Evolutionary conservation across 2,329 filamentous ascomycete species (phyloP).

Genomic region (Fusarium camptoceras): DNA sequence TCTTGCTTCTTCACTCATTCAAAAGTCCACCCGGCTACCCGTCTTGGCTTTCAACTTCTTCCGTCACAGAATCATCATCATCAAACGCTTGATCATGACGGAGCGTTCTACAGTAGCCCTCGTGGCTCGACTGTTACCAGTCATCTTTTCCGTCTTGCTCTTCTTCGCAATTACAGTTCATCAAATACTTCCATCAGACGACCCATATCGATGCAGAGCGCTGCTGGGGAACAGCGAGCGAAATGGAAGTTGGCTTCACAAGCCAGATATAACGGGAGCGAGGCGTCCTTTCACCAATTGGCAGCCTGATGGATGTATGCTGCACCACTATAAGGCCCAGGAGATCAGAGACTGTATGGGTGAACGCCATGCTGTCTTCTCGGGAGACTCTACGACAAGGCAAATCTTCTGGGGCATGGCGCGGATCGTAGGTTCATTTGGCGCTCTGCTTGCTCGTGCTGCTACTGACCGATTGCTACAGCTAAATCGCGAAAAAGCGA

Average conservation of each 20-base stretch:
- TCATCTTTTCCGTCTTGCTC: constrained; percentile 37
- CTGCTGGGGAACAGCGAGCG: constrained; percentile 50
- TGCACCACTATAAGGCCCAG: constrained; percentile 65
- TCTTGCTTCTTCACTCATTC: background rate
- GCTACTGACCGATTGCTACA: constrained; percentile 11
- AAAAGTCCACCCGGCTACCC: background rate
- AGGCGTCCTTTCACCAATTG: constrained; percentile 59
- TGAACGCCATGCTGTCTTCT: constrained; percentile 65
- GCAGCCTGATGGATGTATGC: constrained; percentile 70
- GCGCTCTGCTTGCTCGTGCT: background rate
- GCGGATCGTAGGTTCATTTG: constrained; percentile 43
- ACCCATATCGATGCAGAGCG: constrained; percentile 66
- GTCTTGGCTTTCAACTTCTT: background rate
- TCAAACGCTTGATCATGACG: constrained; percentile 24
- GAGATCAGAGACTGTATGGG: constrained; percentile 66
- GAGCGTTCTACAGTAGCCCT: constrained; percentile 18
- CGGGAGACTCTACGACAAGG: constrained; percentile 70
- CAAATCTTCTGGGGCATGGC: constrained; percentile 68
- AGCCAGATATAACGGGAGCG: constrained; percentile 46
- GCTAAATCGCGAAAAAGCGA: constrained; percentile 41
- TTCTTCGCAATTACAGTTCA: constrained; percentile 31
- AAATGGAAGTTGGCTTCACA: constrained; percentile 62
- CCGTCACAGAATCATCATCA: background rate
- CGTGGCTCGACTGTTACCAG: constrained; percentile 28
- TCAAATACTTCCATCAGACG: constrained; percentile 42